Evolutionary conservation across 2,329 filamentous ascomycete genomes (phyloP), one percentile per base, ranked within the genome.

Genomic region (Fusarium buxicola): DNA sequence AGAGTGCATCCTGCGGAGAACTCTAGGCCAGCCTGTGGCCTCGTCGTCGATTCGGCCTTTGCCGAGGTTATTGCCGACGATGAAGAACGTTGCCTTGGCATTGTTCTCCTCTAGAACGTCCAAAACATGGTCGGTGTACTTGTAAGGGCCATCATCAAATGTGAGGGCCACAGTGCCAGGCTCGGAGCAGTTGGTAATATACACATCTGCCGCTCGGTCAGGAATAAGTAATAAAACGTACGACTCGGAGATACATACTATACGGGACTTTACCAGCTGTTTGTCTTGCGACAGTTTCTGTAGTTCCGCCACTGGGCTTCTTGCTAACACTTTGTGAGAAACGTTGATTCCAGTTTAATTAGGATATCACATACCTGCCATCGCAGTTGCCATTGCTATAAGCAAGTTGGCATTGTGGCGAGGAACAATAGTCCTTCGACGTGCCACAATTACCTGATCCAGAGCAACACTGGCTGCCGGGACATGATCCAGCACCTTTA

Each of bases 61-160:
- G 30, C 71, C 74, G 5, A 69, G 63, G 54, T 78, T 79, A 55
- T 77, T 76, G 1, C 77, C 78, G 0, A 73, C 73, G 44, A 80
- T 72, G 66, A 81, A 82, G 68, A 76, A 78, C 13, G 78, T 80
- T 10, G 73, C 77, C 49, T 73, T 75, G 41, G 72, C 67, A 7
- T 71, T 47, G 38, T 71, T 63, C 2, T 68, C 39, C 10, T 72
- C 66, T 6, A 80, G 68, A 1, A 75, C 50, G 49, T 80, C 73
- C 13, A 84, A 74, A 4, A 83, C 64, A 15, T 70, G 65, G 1
- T 60, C 52, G 1, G 81, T 84, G 60, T 76, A 81, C 6, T 62
- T 56, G 53, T 73, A 80, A 2, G 81, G 80, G 0, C 80, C 80
- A 38, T 82, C 80, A 59, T 82, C 81, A 60, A 77, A 81, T 2